phyloP scores from a whole-genome alignment of 805 yeast genomes.

The Cyberlindnera misumaiensis region DNA sequence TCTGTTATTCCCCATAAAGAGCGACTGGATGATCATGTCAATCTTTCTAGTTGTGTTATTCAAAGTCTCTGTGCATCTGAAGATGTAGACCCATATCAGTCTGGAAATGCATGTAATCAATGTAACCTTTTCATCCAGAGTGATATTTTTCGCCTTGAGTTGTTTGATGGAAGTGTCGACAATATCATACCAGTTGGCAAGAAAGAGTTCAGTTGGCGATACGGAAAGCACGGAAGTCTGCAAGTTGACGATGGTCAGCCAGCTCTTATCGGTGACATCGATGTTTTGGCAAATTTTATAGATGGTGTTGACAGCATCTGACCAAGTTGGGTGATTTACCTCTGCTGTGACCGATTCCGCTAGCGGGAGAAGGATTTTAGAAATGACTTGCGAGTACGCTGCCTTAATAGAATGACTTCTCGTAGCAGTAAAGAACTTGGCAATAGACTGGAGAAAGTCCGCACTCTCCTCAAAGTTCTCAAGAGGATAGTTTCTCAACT shows the following conservation, averaged over 20 bases:
- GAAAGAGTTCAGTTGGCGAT: slow-evolving; percentile 69
- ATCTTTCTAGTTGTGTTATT: slow-evolving; percentile 80
- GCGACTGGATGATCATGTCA: slow-evolving; percentile 50
- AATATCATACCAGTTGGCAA: slow-evolving; percentile 61
- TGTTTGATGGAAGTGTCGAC: slow-evolving; percentile 57
- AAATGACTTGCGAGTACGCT: slow-evolving; percentile 82
- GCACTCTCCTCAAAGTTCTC: slow-evolving; percentile 92
- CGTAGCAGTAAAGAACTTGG: slow-evolving; percentile 70
- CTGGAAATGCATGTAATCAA: slow-evolving; percentile 63
- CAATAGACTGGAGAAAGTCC: slow-evolving; percentile 77
- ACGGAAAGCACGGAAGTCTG: slow-evolving; percentile 73
- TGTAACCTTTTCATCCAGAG: slow-evolving; percentile 39
- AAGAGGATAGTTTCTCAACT: slow-evolving; percentile 74
- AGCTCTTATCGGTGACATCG: slow-evolving; percentile 40
- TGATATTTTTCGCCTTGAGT: slow-evolving; percentile 53
- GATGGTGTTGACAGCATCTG: slow-evolving; percentile 63
- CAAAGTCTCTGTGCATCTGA: slow-evolving; percentile 80
- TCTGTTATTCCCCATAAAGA: slow-evolving; percentile 53
- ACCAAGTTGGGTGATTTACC: slow-evolving; percentile 94
- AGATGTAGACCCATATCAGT: slow-evolving; percentile 83
- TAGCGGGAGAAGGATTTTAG: slow-evolving; percentile 68
- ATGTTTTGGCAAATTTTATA: slow-evolving; percentile 42
- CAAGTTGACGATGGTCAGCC: slow-evolving; percentile 64
- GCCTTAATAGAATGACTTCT: slow-evolving; percentile 57
- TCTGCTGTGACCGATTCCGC: slow-evolving; percentile 89